Conservation (phyloP, 768 basidiomycete genomes). For the Gymnopilus dilepis region DNA sequence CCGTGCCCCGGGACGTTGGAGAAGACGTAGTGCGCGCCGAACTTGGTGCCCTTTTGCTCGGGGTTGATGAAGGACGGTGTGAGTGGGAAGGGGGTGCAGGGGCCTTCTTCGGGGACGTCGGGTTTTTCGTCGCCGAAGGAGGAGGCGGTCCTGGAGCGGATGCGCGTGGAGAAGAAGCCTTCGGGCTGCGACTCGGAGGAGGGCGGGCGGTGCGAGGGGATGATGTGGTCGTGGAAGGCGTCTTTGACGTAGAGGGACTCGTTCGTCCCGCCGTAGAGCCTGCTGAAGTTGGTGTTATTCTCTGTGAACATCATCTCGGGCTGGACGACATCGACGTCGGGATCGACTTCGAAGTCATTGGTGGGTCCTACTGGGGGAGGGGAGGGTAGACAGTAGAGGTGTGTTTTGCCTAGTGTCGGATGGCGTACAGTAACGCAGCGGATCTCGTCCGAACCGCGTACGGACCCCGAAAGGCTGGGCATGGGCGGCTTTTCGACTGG, state of each 20-base stretch:
- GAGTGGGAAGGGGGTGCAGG: slow-evolving; percentile 63
- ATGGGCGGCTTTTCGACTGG: slow-evolving; percentile 65
- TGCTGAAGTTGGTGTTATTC: slow-evolving; percentile 94
- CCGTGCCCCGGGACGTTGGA: slow-evolving; percentile 85
- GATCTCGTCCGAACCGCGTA: slow-evolving; percentile 52
- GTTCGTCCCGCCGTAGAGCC: slow-evolving; percentile 91
- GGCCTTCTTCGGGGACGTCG: slow-evolving; percentile 55
- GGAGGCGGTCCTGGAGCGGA: slow-evolving; percentile 55
- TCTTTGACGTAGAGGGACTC: slow-evolving; percentile 88
- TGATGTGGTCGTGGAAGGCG: slow-evolving; percentile 97
- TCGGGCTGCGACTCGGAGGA: slow-evolving; percentile 48
- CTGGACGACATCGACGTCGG: slow-evolving; percentile 70
- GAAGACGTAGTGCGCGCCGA: slow-evolving; percentile 91
- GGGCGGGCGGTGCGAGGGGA: slow-evolving; percentile 80
- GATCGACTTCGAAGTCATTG: slow-evolving; percentile 66
- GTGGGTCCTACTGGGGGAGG: slow-evolving; percentile 86
- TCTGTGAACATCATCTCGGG: slow-evolving; percentile 94
- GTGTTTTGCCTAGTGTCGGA: slow-evolving; percentile 72
- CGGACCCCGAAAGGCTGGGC: slow-evolving; percentile 63
- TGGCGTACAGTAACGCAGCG: slow-evolving; percentile 76
- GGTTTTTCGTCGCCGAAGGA: slow-evolving; percentile 42
- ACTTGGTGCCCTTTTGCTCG: slow-evolving; percentile 86
- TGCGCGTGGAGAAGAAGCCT: slow-evolving; percentile 51
- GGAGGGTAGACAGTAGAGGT: slow-evolving; percentile 89
- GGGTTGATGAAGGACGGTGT: slow-evolving; percentile 80